Percentiles rank a stretch among this genome's conserved stretches.
Evolutionary conservation across 495 filamentous ascomycete genomes (phyloP).

Genomic region (Cryomyces antarcticus): DNA sequence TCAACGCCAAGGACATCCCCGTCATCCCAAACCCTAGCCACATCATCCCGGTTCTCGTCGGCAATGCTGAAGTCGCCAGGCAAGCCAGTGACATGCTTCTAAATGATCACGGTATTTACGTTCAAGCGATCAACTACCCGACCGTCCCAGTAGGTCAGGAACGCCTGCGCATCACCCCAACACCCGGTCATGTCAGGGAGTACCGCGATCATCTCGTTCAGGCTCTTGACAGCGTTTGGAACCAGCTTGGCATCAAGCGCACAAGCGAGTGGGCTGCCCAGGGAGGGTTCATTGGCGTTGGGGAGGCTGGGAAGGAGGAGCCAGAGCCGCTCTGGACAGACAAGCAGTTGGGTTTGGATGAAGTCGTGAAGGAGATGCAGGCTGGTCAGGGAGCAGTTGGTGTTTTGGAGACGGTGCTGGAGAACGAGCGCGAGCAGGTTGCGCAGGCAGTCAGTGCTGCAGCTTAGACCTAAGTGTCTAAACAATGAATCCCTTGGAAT

Average conservation of each 20-base stretch:
- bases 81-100: conserved; percentile 74
- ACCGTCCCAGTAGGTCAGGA: conserved; percentile 94
- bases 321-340: conserved; percentile 70
- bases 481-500: no score
- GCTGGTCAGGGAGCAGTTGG: conserved; percentile 17
- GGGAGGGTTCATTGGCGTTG: conserved; percentile 87
- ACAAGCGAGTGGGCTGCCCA: conserved; percentile 77
- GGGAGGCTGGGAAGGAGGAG: conserved; percentile 38
- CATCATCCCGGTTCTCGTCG: conserved; percentile 86
- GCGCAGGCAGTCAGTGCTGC: conserved; percentile 20
- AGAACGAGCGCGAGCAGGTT: conserved; percentile 20
- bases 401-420: conserved; percentile 9
- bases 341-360: conserved; percentile 53
- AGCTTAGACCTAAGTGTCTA: conserved; percentile 10
- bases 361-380: conserved; percentile 30
- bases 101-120: conserved; percentile 78
- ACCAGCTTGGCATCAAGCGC: conserved; percentile 69
- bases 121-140: conserved; percentile 97
- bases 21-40: conserved; percentile 96
- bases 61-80: conserved; percentile 85
- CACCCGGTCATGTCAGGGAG: conserved; percentile 68
- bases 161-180: conserved; percentile 84
- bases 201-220: conserved; percentile 70
- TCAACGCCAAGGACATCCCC: conserved; percentile 67
- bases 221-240: conserved; percentile 75